Percentiles rank a stretch among this genome's conserved stretches.
Evolutionary conservation across 768 basidiomycete species (phyloP).

Genomic region (Psilocybe subaeruginosa): DNA sequence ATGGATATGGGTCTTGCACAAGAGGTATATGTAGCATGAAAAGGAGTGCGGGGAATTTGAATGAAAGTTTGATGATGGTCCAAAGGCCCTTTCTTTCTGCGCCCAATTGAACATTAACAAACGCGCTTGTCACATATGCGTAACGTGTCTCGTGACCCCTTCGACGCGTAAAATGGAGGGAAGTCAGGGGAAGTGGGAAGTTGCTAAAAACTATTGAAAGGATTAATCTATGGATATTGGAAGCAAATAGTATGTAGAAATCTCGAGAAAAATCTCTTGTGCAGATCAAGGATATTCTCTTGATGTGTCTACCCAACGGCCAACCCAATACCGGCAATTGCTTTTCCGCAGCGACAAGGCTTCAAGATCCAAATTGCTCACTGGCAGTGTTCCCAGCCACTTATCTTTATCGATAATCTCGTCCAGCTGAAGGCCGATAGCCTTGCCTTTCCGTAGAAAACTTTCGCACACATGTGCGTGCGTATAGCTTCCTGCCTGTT

Average conservation of each 20-base stretch:
- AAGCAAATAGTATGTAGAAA: no score
- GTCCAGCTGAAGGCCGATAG: constrained; percentile 48
- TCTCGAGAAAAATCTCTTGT: no score
- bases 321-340: constrained; percentile 69
- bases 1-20: not conserved
- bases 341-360: constrained; percentile 55
- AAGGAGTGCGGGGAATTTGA: not conserved
- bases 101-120: not conserved
- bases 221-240: no score
- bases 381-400: constrained; percentile 52
- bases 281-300: no score
- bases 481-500: constrained; percentile 64
- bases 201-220: no score
- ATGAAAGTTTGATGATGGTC: not conserved
- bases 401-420: constrained; percentile 35
- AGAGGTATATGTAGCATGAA: constrained; percentile 10
- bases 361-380: constrained; percentile 48
- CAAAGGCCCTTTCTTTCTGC: not conserved
- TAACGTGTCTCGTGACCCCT: constrained; percentile 6
- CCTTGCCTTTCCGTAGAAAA: constrained; percentile 47
- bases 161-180: not conserved
- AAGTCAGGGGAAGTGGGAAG: no score
- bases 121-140: constrained; percentile 15
- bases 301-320: constrained; percentile 40
- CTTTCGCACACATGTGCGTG: constrained; percentile 49